Percentiles rank a stretch among this genome's conserved stretches.
Evolutionary conservation across 2,329 filamentous ascomycete genomes (phyloP).

Genomic region (Aspergillus fischeri): DNA sequence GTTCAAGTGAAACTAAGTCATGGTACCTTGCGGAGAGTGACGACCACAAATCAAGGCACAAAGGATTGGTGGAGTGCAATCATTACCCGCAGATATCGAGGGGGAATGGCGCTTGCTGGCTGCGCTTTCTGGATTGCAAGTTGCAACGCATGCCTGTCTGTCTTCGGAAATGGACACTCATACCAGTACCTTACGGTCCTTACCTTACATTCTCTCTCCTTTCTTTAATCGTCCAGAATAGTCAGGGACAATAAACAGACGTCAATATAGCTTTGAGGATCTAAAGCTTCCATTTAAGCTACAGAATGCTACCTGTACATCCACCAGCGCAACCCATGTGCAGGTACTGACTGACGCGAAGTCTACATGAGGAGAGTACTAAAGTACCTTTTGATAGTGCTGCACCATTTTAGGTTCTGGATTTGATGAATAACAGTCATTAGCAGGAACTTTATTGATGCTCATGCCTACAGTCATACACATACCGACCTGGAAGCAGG

Average conservation of each 20-base stretch:
- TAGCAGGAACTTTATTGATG: too few relatives aligned
- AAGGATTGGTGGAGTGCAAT: constrained; percentile 12
- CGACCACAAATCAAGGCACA: constrained; percentile 11
- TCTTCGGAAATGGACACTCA: not conserved
- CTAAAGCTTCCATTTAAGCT: not conserved
- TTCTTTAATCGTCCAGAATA: not conserved
- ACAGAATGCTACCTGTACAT: not conserved
- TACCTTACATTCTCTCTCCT: not conserved
- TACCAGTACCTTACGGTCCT: not conserved
- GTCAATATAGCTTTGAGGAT: not conserved
- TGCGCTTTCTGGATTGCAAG: not conserved
- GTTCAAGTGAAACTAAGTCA: constrained; percentile 13
- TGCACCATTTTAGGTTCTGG: too few relatives aligned
- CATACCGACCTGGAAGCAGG: not conserved
- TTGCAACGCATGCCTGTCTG: not conserved
- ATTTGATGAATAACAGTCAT: not conserved
- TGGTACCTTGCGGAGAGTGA: constrained; percentile 6
- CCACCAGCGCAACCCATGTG: not conserved
- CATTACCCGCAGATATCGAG: constrained; percentile 18
- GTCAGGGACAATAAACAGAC: not conserved
- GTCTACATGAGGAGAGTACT: not conserved
- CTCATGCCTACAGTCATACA: not conserved
- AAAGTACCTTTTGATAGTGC: not conserved
- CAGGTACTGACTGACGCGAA: not conserved
- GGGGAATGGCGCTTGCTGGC: constrained; percentile 6